Conservation (phyloP, 805 yeast genomes). For the Kuraishia molischiana region DNA sequence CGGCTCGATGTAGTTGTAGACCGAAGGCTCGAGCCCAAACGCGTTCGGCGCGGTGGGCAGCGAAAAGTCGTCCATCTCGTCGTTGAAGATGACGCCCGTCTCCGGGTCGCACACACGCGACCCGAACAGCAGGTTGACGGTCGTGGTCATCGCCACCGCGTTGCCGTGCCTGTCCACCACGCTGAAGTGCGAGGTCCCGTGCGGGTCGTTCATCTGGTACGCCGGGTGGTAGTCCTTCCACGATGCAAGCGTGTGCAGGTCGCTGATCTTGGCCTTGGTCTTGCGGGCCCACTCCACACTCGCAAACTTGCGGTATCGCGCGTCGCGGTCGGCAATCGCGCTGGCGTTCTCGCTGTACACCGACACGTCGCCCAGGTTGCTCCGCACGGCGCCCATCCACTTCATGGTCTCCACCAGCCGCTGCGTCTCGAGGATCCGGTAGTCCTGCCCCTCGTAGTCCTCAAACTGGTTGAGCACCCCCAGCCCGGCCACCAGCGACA, state of each 20-base stretch:
- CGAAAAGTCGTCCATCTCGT: slow-evolving; percentile 94
- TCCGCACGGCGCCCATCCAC: slow-evolving; percentile 83
- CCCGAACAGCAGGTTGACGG: slow-evolving; percentile 80
- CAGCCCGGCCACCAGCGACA: slow-evolving; percentile 70
- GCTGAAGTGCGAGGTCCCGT: slow-evolving; percentile 86
- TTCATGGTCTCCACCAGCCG: slow-evolving; percentile 80
- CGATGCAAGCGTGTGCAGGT: slow-evolving; percentile 40
- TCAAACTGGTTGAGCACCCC: slow-evolving; percentile 45
- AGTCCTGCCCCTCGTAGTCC: slow-evolving; percentile 19
- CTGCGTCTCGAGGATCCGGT: slow-evolving; percentile 43
- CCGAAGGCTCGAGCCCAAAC: slow-evolving; percentile 74
- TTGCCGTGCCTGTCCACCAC: slow-evolving; percentile 65
- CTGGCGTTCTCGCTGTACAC: slow-evolving; percentile 15
- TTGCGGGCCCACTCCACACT: slow-evolving; percentile 47
- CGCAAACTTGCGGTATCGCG: slow-evolving; percentile 33
- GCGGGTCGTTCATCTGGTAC: slow-evolving; percentile 68
- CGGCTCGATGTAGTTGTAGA: slow-evolving; percentile 69
- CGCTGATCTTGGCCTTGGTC: slow-evolving; percentile 42
- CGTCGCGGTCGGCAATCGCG: slow-evolving; percentile 17
- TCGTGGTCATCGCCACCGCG: slow-evolving; percentile 83
- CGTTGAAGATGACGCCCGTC: slow-evolving; percentile 79
- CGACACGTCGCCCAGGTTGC: slow-evolving; percentile 69
- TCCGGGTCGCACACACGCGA: slow-evolving; percentile 67
- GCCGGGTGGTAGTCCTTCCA: slow-evolving; percentile 77
- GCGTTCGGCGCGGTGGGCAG: slow-evolving; percentile 60